Base-by-base conservation (phyloP, 2,329 filamentous ascomycete genomes). In the Trichoderma sp. region DNA sequence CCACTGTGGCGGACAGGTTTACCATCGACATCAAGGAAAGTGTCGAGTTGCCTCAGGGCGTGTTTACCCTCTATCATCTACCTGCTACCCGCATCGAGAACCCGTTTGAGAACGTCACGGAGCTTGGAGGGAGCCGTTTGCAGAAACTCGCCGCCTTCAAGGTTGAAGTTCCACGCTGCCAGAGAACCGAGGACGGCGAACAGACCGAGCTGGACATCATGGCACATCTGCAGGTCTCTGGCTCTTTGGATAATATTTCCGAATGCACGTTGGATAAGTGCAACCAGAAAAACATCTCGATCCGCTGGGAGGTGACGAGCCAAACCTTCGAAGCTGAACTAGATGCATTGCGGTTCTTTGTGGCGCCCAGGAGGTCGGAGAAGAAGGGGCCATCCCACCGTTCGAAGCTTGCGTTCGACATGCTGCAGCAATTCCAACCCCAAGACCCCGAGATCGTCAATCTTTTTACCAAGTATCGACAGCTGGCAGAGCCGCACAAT, bases 151-250 rank as follows among this genome's bases (percentile, higher is more conserved):
- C 75, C 0, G 74, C 75, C 0, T 76, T 77, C 66, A 74, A 76
- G 28, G 72, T 77, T 1, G 74, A 77, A 1, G 73, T 77, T 0
- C 72, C 72, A 3, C 70, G 75, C 2, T 73, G 74, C 0, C 74
- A 71, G 69, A 67, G 72, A 30, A 14, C 28, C 14, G 50, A 52
- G 9, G 67, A 73, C 0, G 74, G 74, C 0, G 57, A 62, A 0
- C 67, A 72, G 2, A 14, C 72, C 1, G 70, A 76, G 10, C 21
- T 75, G 72, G 57, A 90, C 80, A 74, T 90, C 81, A 77, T 90
- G 87, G 63, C 84, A 76, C 80, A 87, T 82, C 77, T 90, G 85
- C 79, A 88, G 82, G 73, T 88, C 83, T 73, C 85, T 82, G 17
- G 84, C 81, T 0, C 65, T 4, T 68, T 74, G 0, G 66, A 70